Percentiles rank a stretch among this genome's conserved stretches.
Evolutionary conservation across 2,329 filamentous ascomycete species (phyloP).

Genomic region (Colletotrichum ledebouriae): DNA sequence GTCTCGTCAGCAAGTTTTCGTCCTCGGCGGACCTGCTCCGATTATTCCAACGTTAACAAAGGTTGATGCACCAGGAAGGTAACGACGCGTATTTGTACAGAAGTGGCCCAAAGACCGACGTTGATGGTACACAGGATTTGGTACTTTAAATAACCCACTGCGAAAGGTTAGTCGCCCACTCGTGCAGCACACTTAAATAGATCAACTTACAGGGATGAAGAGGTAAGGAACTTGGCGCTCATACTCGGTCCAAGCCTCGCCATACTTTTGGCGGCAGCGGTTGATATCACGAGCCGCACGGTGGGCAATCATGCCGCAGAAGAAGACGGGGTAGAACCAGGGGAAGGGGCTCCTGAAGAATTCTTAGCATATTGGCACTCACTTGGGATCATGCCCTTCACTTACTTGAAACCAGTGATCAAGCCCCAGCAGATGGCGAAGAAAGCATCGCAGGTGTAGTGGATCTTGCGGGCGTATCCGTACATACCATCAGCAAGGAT

Average conservation of each 20-base stretch:
- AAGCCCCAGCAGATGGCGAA: constrained; percentile 84
- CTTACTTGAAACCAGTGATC: constrained; percentile 78
- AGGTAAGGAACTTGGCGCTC: constrained; percentile 84
- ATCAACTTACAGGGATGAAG: constrained; percentile 70
- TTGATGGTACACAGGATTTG: background rate
- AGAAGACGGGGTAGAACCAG: constrained; percentile 91
- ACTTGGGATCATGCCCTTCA: background rate
- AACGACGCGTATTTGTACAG: constrained; percentile 22
- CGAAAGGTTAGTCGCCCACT: background rate
- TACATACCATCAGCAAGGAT: constrained; percentile 90
- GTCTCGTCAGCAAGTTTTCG: constrained; percentile 4
- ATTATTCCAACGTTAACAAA: constrained; percentile 15
- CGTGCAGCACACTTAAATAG: background rate
- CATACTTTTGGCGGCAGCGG: constrained; percentile 82
- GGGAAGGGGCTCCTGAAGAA: constrained; percentile 76
- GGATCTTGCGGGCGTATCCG: constrained; percentile 57
- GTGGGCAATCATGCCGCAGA: constrained; percentile 83
- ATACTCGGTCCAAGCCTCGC: constrained; percentile 85
- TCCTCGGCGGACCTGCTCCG: background rate
- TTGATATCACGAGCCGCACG: constrained; percentile 82
- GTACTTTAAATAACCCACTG: constrained; percentile 19
- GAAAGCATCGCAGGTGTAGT: constrained; percentile 85
- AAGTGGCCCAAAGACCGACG: constrained; percentile 1
- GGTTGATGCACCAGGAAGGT: constrained; percentile 19
- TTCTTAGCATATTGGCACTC: background rate